These are phyloP conservation scores for Paecilomyces formosus DNA, from an alignment of 2,329 filamentous ascomycete species.

Conservation along the genomic window DNA sequence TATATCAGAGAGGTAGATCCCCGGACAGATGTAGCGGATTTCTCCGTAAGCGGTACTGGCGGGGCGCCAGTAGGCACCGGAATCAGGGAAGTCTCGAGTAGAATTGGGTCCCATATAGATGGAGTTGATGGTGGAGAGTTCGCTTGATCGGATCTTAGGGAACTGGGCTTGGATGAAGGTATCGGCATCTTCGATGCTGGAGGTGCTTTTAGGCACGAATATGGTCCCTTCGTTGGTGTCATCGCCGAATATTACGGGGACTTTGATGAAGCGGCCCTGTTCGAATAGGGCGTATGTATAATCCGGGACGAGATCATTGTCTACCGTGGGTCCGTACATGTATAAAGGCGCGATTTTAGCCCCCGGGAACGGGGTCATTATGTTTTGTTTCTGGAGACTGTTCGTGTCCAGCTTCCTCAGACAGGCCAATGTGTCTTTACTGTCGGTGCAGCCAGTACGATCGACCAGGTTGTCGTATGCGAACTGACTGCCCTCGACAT, in stretches of 20 bases:
- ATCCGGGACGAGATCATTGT: constrained; percentile 44
- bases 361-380: constrained; percentile 40
- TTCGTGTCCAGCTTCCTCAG: constrained; percentile 39
- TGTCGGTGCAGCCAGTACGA: constrained; percentile 40
- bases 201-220: constrained; percentile 48
- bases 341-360: constrained; percentile 38
- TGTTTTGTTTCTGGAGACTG: constrained; percentile 40
- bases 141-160: constrained; percentile 43
- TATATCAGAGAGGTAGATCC: constrained; percentile 46
- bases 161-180: constrained; percentile 53
- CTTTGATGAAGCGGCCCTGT: constrained; percentile 42
- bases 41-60: constrained; percentile 55
- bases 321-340: constrained; percentile 46
- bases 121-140: constrained; percentile 46
- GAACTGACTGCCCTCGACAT: constrained; percentile 42
- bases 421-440: constrained; percentile 40
- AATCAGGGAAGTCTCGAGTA: constrained; percentile 38
- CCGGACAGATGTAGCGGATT: constrained; percentile 58
- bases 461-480: constrained; percentile 45
- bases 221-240: constrained; percentile 60
- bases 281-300: constrained; percentile 44
- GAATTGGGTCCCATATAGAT: constrained; percentile 49
- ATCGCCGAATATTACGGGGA: constrained; percentile 51
- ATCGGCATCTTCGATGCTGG: constrained; percentile 43
- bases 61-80: constrained; percentile 53